Evolutionary conservation across 2,329 filamentous ascomycete genomes (phyloP), one percentile per base, ranked within the genome.

Genomic region (Claviceps africana): DNA sequence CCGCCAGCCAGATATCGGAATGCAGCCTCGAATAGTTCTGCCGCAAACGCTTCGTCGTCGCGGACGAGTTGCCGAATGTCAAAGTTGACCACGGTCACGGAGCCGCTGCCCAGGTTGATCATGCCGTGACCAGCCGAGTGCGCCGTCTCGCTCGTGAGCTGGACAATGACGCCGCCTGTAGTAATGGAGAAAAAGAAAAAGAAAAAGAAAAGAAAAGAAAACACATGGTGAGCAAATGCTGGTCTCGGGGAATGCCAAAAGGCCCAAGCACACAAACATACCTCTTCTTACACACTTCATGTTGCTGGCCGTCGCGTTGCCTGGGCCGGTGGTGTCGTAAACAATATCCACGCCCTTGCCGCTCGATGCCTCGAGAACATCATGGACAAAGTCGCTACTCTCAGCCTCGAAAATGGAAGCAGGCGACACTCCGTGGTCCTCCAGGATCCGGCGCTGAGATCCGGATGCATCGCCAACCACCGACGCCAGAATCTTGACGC

Each of bases 311-410:
- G 66, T 62, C 4, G 65, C 50, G 37, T 67, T 57, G 9, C 64
- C 58, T 47, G 67, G 67, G 0, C 73, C 70, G 0, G 74, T 65
- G 0, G 74, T 65, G 55, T 75, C 73, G 50, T 75, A 74, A 1
- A 76, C 62, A 3, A 75, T 54, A 45, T 77, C 70, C 2, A 74
- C 59, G 13, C 67, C 67, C 31, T 56, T 56, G 2, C 58, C 61
- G 15, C 54, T 55, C 1, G 70, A 73, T 19, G 63, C 51, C 0
- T 61, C 55, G 28, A 64, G 57, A 35, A 75, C 55, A 3, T 56
- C 50, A 0, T 59, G 56, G 10, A 67, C 64, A 19, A 71, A 67
- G 19, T 56, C 60, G 28, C 67, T 64, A 5, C 64, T 60, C 28
- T 65, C 63, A 0, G 60, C 64, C 30, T 66, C 61, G 3, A 78